Percentiles rank a stretch among this genome's conserved stretches.
These are phyloP conservation scores for Boletus calvinii DNA, from an alignment of 1,284 basidiomycete genomes.

Conservation along the genomic window DNA sequence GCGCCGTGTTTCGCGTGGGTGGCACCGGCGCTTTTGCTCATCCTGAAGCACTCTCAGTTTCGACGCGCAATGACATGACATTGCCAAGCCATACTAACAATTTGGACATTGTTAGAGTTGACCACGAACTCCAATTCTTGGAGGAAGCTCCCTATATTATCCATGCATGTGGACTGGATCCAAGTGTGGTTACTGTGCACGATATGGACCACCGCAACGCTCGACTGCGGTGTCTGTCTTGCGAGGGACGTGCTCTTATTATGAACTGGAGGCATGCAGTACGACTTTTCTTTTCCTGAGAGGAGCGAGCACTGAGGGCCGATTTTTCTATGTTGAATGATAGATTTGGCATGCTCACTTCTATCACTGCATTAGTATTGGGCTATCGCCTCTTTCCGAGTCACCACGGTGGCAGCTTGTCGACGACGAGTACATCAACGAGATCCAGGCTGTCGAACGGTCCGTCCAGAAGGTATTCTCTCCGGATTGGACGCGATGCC, in stretches of 20 bases:
- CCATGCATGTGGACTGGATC: conserved; percentile 16
- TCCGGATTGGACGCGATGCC: conserved; percentile 12
- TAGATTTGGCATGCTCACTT: conserved; percentile 20
- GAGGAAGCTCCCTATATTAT: conserved; percentile 15
- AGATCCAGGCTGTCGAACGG: conserved; percentile 16
- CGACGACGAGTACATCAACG: conserved; percentile 13
- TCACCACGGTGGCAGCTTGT: conserved; percentile 16
- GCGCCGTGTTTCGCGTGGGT: conserved; percentile 16
- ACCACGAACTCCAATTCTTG: conserved; percentile 9
- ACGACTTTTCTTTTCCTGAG: not conserved
- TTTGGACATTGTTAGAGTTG: not conserved
- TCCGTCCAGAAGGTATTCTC: conserved; percentile 7
- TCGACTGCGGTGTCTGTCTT: conserved; percentile 16
- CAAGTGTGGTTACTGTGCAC: conserved; percentile 11
- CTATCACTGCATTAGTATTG: conserved; percentile 10
- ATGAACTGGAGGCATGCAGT: conserved; percentile 23
- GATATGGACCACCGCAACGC: conserved; percentile 25
- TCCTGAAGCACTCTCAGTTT: conserved; percentile 8
- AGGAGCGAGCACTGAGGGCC: not conserved
- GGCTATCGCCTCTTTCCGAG: conserved; percentile 1
- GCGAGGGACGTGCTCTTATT: conserved; percentile 2
- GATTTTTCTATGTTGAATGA: not conserved
- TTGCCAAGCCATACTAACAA: too few species aligned
- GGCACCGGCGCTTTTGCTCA: conserved; percentile 3
- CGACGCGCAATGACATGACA: not conserved